A percentile compares a stretch with the other conserved stretches of the same genome.
phyloP scores from a whole-genome alignment of 2,329 filamentous ascomycete genomes.

The Epicoccum sorghinum region DNA sequence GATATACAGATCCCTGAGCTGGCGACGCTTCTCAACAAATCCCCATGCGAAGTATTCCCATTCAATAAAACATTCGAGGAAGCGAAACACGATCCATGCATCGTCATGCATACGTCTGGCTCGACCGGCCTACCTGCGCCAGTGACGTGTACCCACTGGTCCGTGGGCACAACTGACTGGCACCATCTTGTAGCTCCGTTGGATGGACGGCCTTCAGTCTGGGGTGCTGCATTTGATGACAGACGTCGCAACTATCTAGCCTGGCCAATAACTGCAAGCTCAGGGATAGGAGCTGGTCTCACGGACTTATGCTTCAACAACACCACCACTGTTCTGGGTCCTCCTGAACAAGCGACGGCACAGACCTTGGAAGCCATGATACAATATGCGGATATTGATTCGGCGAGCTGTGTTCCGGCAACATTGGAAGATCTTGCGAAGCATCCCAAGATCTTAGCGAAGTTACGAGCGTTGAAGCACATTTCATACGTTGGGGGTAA shows the following conservation, averaged over 20 bases:
- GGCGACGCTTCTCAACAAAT: conserved; percentile 28
- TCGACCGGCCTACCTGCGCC: conserved; percentile 49
- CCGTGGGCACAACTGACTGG: conserved; percentile 22
- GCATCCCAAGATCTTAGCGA: conserved; percentile 23
- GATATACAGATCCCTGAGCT: conserved; percentile 34
- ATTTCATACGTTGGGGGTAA: conserved; percentile 32
- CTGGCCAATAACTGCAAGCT: conserved; percentile 28
- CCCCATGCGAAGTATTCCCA: conserved; percentile 23
- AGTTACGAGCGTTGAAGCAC: conserved; percentile 24
- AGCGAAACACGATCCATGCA: conserved; percentile 37
- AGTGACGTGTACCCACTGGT: conserved; percentile 38
- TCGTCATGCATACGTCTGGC: conserved; percentile 47
- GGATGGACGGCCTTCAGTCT: conserved; percentile 27
- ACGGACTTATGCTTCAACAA: conserved; percentile 24
- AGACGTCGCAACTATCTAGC: conserved; percentile 24
- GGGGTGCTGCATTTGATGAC: conserved; percentile 14
- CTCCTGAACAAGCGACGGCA: conserved; percentile 21
- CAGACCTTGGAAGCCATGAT: conserved; percentile 26
- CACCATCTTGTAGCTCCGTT: conserved; percentile 28
- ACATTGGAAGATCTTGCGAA: conserved; percentile 30
- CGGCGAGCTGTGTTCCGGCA: conserved; percentile 22
- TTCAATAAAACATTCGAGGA: conserved; percentile 39
- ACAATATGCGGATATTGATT: conserved; percentile 25
- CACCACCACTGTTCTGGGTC: conserved; percentile 27
- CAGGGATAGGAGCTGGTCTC: conserved; percentile 24